phyloP scores from a whole-genome alignment of 176 grass and related monocot species.

The Aegilops longissima region DNA sequence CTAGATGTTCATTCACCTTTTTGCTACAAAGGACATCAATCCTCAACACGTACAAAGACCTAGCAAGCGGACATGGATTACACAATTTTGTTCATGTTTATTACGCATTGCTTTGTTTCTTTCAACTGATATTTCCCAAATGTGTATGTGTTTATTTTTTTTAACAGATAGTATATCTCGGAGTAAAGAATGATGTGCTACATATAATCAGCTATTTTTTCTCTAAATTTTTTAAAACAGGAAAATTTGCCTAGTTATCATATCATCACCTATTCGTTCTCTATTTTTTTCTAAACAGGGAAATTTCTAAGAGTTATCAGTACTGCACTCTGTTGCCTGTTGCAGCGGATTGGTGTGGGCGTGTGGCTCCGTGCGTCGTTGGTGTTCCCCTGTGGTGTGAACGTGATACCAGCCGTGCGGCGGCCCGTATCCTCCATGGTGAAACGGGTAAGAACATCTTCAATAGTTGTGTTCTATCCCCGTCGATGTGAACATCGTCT shows the following conservation, averaged over 20 bases:
- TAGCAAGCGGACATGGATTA: background rate
- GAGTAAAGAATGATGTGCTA: too few species aligned
- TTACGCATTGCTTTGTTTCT: background rate
- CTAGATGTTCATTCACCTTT: slow-evolving; percentile 22
- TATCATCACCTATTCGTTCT: too few species aligned
- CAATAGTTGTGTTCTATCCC: too few species aligned
- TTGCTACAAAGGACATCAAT: background rate
- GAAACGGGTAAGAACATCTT: too few species aligned
- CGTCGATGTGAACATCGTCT: too few species aligned
- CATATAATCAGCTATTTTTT: background rate
- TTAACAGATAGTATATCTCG: background rate
- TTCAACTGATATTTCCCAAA: background rate
- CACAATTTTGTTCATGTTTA: background rate
- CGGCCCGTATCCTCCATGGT: too few species aligned
- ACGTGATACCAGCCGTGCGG: too few species aligned
- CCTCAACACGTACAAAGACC: background rate
- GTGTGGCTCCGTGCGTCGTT: too few species aligned
- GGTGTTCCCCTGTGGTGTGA: too few species aligned
- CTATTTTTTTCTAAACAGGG: background rate
- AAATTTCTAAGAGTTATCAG: background rate
- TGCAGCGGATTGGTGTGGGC: too few species aligned
- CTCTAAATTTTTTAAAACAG: too few species aligned
- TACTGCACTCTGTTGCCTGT: too few species aligned
- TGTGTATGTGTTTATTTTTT: background rate
- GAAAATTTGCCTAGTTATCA: background rate